Evolutionary conservation across 768 basidiomycete genomes (phyloP), one percentile per base, ranked within the genome.

Genomic region (Lepiota venenata): DNA sequence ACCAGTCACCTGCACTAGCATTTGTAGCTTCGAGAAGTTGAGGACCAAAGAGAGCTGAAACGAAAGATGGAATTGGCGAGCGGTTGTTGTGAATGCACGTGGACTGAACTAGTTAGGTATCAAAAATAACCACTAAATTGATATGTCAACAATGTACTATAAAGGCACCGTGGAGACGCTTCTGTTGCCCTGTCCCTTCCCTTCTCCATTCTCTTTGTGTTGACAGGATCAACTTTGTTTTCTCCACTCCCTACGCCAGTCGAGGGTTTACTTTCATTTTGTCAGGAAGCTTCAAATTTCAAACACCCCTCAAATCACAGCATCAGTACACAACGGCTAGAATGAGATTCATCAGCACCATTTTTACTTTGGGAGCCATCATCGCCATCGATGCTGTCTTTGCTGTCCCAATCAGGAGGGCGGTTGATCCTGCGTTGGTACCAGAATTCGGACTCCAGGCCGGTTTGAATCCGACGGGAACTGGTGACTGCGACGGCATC

Each of bases 401-500:
- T 21, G 40, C 61, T 12, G 46, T 36, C n/a, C 50, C 62, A 22
- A 55, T 73, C 18, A 71, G 69, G 61, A 74, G 81, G 37, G 58
- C 49, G 18, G 76, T 79, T 18, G 62, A 75, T 57, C 64, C 75
- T 12, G 54, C 70, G 35, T 74, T 85, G 14, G 79, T 85, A 20
- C 87, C 87, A 4, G 65, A 79, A 18, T 82, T 88, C 47, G 87
- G 83, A n/a, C 72, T 77, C 59, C 50, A 63, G 40, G 59, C 84
- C 2, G 83, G 82, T 14, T 39, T 78, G 7, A 86, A 87, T 62
- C 85, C 87, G 11, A 81, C 81, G 27, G 84, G 83, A 61, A 69
- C 73, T 58, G 72, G 72, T 11, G 70, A 87, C 57, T 87, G 87
- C 55, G 83, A 87, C 56, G 87, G 86, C 5, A 75, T 82, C 35